Evolutionary conservation across 768 basidiomycete genomes (phyloP), one percentile per base, ranked within the genome.

Genomic region (Pisolithus sp.): DNA sequence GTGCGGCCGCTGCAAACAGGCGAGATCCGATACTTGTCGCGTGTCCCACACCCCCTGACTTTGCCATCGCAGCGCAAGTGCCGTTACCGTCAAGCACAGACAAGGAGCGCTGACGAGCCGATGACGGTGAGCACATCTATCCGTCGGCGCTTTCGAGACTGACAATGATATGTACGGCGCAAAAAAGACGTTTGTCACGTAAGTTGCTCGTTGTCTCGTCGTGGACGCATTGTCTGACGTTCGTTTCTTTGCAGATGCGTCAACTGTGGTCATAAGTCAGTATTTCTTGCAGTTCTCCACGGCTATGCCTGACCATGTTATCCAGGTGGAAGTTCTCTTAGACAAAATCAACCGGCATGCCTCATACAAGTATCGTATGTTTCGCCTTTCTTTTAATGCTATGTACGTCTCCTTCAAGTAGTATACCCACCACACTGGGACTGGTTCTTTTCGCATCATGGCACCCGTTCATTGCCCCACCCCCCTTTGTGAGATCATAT

Each of bases 81-180:
- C 61, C 80, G 86, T 42, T 97, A 96, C 62, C 86, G 91, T 58
- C 93, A 98, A 73, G 91, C 92, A 60, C 96, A 99, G 67, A 99
- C 96, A 7, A 80, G 96, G 50, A 93, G 90, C 63, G 95, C 96
- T 7, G 96, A 98, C 72, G 96, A 97, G 71, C 94, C 95, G 21
- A 97, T 98, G 94, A 97, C 95, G 3, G 87, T 89, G 66, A 63
- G 85, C 77, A 18, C 21, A 26, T 42, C 30, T 30, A 2, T 13
- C 7, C 21, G 24, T 10, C 17, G n/a, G 15, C 5, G 12, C 13
- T 17, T 15, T 40, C 7, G 10, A 28, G 40, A 7, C 26, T 49
- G 23, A 40, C 41, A 18, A 20, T 30, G 28, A 20, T 13, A 28
- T 21, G 18, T 49, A 15, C 34, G 12, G 12, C 21, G 38, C 5